A percentile compares a stretch with the other conserved stretches of the same genome.
Conservation (phyloP, 164 flowering plant genomes). For the Macadamia tetraphylla region DNA sequence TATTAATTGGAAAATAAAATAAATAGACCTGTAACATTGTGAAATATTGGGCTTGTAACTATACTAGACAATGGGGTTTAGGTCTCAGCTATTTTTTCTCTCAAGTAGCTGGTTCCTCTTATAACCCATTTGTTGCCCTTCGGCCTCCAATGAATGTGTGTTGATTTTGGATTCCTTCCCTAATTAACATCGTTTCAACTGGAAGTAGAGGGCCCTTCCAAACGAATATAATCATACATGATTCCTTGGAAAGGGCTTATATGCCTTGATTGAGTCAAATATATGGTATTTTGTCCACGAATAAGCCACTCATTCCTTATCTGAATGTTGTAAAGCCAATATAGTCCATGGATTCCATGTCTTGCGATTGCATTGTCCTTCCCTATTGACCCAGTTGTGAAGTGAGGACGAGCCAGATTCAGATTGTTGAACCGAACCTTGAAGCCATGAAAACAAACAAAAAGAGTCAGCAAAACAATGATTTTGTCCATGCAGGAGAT, state of each 20-base stretch:
- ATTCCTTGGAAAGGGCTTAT: constrained; percentile 44
- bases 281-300: constrained; percentile 51
- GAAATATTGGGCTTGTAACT: no score
- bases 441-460: background rate
- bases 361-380: constrained; percentile 64
- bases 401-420: constrained; percentile 28
- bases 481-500: background rate
- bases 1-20: no score
- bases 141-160: no score
- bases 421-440: constrained; percentile 34
- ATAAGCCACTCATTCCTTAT: constrained; percentile 28
- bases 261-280: constrained; percentile 40
- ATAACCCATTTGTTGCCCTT: no score
- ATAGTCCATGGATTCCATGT: constrained; percentile 76
- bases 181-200: background rate
- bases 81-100: no score
- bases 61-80: no score
- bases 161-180: no score
- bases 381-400: constrained; percentile 50
- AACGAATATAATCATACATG: constrained; percentile 53
- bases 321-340: constrained; percentile 43
- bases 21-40: no score
- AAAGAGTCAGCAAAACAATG: background rate
- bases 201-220: constrained; percentile 40
- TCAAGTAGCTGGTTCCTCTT: no score